These are phyloP conservation scores for Catunica adiposa DNA, from an alignment of 2,329 filamentous ascomycete genomes.

Conservation along the genomic window DNA sequence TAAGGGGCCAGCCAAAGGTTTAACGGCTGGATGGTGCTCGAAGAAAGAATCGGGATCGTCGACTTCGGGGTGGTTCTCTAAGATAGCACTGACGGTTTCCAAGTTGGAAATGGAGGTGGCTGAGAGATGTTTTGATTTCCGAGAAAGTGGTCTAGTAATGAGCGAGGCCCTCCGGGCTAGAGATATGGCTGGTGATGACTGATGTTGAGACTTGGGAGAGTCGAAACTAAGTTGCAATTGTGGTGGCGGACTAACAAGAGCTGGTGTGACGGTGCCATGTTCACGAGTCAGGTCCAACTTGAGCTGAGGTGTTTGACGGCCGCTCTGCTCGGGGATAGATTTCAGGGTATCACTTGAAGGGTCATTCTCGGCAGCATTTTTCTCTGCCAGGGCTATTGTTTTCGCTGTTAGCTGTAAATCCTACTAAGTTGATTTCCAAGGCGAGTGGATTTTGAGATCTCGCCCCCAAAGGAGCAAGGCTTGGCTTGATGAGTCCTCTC, in stretches of 20 bases:
- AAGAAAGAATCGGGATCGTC: conserved; percentile 4
- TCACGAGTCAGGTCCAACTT: conserved; percentile 6
- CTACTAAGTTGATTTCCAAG: neutral
- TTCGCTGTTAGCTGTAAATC: neutral
- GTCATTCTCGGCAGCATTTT: conserved; percentile 6
- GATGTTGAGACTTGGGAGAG: neutral
- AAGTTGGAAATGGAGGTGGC: conserved; percentile 1
- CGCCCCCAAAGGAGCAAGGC: neutral
- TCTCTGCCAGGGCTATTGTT: conserved; percentile 7
- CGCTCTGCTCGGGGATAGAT: neutral
- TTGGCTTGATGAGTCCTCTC: neutral
- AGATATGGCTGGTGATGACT: neutral
- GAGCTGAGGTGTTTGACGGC: neutral
- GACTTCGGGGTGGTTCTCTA: neutral
- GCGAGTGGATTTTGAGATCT: neutral
- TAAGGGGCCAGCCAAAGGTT: conserved; percentile 7
- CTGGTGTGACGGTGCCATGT: neutral
- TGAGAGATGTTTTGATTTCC: conserved; percentile 9
- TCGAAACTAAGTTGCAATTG: conserved; percentile 2
- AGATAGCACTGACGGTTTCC: neutral
- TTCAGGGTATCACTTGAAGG: neutral
- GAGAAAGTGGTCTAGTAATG: conserved; percentile 11
- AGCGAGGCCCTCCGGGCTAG: conserved; percentile 1
- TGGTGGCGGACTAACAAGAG: conserved; percentile 6
- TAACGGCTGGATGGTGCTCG: conserved; percentile 13